Conservation (phyloP, 352 stramenopile genomes). For the Globisporangium rhizosaccharum region DNA sequence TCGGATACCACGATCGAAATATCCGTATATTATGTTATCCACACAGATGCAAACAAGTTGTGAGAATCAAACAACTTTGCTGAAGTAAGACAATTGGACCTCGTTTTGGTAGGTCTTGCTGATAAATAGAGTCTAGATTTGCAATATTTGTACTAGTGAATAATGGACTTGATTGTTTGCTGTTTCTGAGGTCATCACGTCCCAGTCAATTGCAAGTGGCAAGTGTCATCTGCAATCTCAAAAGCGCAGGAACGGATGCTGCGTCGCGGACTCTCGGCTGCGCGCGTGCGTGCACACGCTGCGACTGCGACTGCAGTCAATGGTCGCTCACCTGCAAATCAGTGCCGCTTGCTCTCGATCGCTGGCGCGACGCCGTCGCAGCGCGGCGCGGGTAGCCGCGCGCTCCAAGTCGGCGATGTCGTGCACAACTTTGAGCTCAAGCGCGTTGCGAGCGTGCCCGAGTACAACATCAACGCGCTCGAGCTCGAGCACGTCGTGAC, state of each 20-base stretch:
- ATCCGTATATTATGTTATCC: no score
- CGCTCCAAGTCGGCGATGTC: conserved; percentile 50
- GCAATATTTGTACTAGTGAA: no score
- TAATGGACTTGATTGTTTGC: no score
- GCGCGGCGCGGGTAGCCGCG: conserved; percentile 49
- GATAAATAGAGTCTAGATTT: no score
- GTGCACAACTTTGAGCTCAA: conserved; percentile 77
- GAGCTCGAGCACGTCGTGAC: conserved; percentile 73
- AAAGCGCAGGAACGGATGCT: conserved; percentile 1
- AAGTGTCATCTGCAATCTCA: no score
- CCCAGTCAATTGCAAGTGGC: no score
- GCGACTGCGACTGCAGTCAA: not conserved
- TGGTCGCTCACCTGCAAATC: not conserved
- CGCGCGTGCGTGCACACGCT: not conserved
- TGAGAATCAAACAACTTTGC: no score
- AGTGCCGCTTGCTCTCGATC: conserved; percentile 2
- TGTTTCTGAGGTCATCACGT: no score
- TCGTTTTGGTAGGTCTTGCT: no score
- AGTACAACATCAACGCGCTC: conserved; percentile 79
- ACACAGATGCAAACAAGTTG: no score
- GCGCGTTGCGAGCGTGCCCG: conserved; percentile 55
- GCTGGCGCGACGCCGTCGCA: conserved; percentile 1
- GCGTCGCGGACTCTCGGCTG: conserved; percentile 8
- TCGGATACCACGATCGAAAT: no score
- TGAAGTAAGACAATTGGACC: no score